Evolutionary conservation across 1,284 basidiomycete species (phyloP), one percentile per base, ranked within the genome.

Genomic region (Athelia psychrophila): DNA sequence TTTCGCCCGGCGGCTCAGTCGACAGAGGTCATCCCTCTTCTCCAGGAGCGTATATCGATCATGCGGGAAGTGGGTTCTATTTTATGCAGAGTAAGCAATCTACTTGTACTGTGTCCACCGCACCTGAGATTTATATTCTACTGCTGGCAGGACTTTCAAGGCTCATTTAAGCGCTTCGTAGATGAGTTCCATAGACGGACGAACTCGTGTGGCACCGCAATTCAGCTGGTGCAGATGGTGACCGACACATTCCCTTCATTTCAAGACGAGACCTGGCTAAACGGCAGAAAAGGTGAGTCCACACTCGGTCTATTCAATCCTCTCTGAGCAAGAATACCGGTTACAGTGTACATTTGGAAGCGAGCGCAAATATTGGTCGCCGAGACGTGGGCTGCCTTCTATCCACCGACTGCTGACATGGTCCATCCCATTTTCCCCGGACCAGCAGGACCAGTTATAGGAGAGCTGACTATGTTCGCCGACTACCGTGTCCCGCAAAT

Each of bases 401-500:
- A 82, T 64, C 87, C 86, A 3, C 62, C 73, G 2, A 52, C 74
- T 1, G 59, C 70, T 0, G 53, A 61, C 16, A 57, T 63, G 0
- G 62, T 73, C 1, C 89, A 92, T 64, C 90, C 88, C 3, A 71
- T 91, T 42, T 88, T 90, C 65, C 85, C 84, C 8, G 69, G 74
- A 13, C 48, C 59, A 12, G 60, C 62, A 16, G 86, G 85, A 3
- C 73, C 86, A 23, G 67, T 70, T 36, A 86, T 88, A 52, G 73
- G 78, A 47, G 71, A 83, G 47, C 75, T 93, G 10, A 91, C 90
- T 15, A 93, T 92, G 91, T 93, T 93, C 65, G 88, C 91, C 3
- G 91, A 93, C 70, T 93, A 93, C 66, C 83, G 90, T 42, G 87
- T 93, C 6, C 91, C 90, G 2, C 91, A 93, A 64, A 88, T 93